Base-by-base conservation (phyloP, 108 stramenopile species). In the Nannochloropsis salina region DNA sequence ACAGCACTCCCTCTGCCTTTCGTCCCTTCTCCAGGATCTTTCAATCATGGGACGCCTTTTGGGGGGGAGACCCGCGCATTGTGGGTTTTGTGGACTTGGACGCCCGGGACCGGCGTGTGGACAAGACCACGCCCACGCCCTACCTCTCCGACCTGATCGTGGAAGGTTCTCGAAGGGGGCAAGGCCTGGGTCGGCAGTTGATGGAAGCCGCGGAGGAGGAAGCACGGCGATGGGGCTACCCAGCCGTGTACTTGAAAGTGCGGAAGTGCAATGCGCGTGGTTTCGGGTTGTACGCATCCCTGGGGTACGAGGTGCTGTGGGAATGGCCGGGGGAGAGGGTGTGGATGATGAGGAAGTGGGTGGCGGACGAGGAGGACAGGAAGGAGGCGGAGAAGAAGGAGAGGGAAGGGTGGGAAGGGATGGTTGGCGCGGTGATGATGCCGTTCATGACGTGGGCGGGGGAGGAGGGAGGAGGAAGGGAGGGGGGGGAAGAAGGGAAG, bases 341-440 rank as follows among this genome's bases (percentile, higher is more conserved):
- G 47, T 51, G 47, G 47, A 12, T 51, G 47, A 51, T 51, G 47
- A 51, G 47, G 47, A 51, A 51, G 47, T 51, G 47, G 47, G 47
- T 51, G 15, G 15, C 1, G 47, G 47, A 51, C 15, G 47, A 51
- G 47, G 47, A 51, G 15, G 47, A 10, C 10, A 10, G 47, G 47
- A 15, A 51, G 47, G 47, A 51, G 47, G 47, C 47, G 47, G 47
- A 1, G 47, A 51, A 51, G 47, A 51, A 51, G 15, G 47, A 51
- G 47, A 51, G 47, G 47, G 47, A 51, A 15, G 47, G 15, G 12
- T 82, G 82, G 10, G 12, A 82, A 15, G 15, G 10, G 43, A 82
- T 82, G 82, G 43, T 43, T 1, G 82, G 43, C 12, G 15, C 41
- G 18, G 41, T 82, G 43, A 43, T 43, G 43, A 82, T 82, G 43